A percentile compares a stretch with the other conserved stretches of the same genome.
Evolutionary conservation across 495 filamentous ascomycete species (phyloP).

Genomic region (Amorphotheca resinae): DNA sequence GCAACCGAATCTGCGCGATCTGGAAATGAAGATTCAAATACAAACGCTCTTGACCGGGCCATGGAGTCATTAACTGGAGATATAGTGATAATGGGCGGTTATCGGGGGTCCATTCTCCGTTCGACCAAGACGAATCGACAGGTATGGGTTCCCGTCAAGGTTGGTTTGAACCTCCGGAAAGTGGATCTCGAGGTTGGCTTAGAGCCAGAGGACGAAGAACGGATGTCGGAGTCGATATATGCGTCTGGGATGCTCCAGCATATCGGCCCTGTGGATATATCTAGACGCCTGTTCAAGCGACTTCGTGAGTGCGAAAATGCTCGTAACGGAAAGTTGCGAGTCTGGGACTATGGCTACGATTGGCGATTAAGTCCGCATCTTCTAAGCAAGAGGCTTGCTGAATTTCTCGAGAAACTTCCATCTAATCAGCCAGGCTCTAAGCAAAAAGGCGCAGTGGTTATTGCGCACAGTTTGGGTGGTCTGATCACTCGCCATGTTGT

Average conservation of each 20-base stretch:
- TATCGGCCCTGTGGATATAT: slow-evolving; percentile 87
- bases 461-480: slow-evolving; percentile 84
- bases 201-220: slow-evolving; percentile 72
- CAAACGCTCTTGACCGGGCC: slow-evolving; percentile 42
- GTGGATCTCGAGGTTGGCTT: slow-evolving; percentile 85
- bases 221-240: slow-evolving; percentile 68
- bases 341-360: slow-evolving; percentile 91
- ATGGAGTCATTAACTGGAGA: slow-evolving; percentile 67
- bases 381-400: slow-evolving; percentile 52
- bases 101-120: slow-evolving; percentile 76
- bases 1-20: background rate
- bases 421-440: slow-evolving; percentile 46
- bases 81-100: slow-evolving; percentile 81
- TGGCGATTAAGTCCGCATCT: slow-evolving; percentile 83
- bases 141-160: slow-evolving; percentile 89
- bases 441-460: slow-evolving; percentile 58
- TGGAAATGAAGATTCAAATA: slow-evolving; percentile 1
- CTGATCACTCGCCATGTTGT: slow-evolving; percentile 83
- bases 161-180: slow-evolving; percentile 83
- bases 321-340: slow-evolving; percentile 53
- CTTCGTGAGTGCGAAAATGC: slow-evolving; percentile 62
- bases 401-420: slow-evolving; percentile 60
- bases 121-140: slow-evolving; percentile 76
- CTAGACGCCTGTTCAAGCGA: slow-evolving; percentile 66
- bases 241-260: slow-evolving; percentile 77